phyloP scores from a whole-genome alignment of 2,329 filamentous ascomycete genomes.

The Eurotiales sp. region DNA sequence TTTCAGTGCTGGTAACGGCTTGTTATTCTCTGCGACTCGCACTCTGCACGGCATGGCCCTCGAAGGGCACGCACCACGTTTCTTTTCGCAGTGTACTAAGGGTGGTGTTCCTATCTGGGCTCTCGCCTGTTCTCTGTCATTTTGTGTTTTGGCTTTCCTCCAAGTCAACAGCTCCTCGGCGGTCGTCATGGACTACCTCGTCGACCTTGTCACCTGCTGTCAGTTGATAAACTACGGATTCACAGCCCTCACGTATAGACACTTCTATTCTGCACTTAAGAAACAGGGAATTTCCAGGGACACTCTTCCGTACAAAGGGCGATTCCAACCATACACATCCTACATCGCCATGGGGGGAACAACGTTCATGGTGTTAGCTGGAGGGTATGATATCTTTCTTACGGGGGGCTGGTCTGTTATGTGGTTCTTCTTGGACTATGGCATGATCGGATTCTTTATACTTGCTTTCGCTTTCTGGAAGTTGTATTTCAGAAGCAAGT shows the following conservation, averaged over 20 bases:
- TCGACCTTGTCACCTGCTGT: constrained; percentile 46
- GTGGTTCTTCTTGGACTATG: constrained; percentile 70
- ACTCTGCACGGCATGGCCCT: constrained; percentile 67
- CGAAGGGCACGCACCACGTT: constrained; percentile 63
- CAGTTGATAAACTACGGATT: constrained; percentile 64
- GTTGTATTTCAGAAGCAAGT: constrained; percentile 57
- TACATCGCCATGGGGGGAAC: constrained; percentile 64
- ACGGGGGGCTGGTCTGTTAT: constrained; percentile 61
- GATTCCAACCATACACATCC: constrained; percentile 66
- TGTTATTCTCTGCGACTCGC: constrained; percentile 68
- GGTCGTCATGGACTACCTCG: constrained; percentile 58
- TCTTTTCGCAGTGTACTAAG: constrained; percentile 65
- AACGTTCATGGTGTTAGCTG: constrained; percentile 68
- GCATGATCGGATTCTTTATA: constrained; percentile 70
- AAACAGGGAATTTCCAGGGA: constrained; percentile 56
- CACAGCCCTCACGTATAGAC: constrained; percentile 58
- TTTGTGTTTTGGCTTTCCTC: constrained; percentile 65
- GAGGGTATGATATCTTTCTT: constrained; percentile 71
- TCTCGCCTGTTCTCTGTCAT: constrained; percentile 55
- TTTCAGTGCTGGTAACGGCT: constrained; percentile 70
- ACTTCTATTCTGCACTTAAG: constrained; percentile 57
- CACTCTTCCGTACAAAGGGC: constrained; percentile 59
- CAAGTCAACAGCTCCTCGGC: constrained; percentile 55
- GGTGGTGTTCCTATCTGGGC: constrained; percentile 66
- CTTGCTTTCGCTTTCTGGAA: constrained; percentile 65